These are phyloP conservation scores for Phoma sp. DNA, from an alignment of 2,329 filamentous ascomycete genomes.

Conservation along the genomic window DNA sequence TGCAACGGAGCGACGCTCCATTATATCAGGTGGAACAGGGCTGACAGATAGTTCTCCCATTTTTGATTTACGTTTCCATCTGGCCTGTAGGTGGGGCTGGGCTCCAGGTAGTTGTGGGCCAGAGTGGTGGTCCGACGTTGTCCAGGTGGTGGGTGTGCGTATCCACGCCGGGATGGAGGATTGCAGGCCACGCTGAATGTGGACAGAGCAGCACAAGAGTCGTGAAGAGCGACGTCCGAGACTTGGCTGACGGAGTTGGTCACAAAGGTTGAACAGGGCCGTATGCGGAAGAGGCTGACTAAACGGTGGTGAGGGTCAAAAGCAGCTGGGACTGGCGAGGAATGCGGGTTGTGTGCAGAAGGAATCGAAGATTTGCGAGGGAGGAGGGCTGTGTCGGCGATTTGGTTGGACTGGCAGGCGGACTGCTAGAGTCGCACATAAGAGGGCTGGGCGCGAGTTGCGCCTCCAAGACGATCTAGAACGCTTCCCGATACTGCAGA, in stretches of 20 bases:
- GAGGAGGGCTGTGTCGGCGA: conserved; percentile 31
- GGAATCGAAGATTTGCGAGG: conserved; percentile 35
- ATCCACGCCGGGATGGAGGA: conserved; percentile 6
- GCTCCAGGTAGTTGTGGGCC: conserved; percentile 22
- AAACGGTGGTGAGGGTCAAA: conserved; percentile 22
- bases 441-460: conserved; percentile 34
- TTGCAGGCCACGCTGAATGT: conserved; percentile 14
- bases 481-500: conserved; percentile 36
- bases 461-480: conserved; percentile 42
- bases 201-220: conserved; percentile 13
- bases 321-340: conserved; percentile 28
- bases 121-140: conserved; percentile 21
- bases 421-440: conserved; percentile 34
- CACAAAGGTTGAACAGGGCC: conserved; percentile 25
- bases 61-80: conserved; percentile 34
- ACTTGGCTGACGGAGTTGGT: conserved; percentile 29
- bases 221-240: conserved; percentile 15
- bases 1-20: conserved; percentile 54
- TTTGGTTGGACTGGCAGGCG: conserved; percentile 36
- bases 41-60: conserved; percentile 42
- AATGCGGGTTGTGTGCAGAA: conserved; percentile 33
- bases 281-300: conserved; percentile 32
- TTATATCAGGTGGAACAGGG: conserved; percentile 47
- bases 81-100: conserved; percentile 22
- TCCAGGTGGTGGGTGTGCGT: conserved; percentile 1